These are phyloP conservation scores for Podospora bellae-mahoneyi DNA, from an alignment of 495 filamentous ascomycete species.

Conservation along the genomic window DNA sequence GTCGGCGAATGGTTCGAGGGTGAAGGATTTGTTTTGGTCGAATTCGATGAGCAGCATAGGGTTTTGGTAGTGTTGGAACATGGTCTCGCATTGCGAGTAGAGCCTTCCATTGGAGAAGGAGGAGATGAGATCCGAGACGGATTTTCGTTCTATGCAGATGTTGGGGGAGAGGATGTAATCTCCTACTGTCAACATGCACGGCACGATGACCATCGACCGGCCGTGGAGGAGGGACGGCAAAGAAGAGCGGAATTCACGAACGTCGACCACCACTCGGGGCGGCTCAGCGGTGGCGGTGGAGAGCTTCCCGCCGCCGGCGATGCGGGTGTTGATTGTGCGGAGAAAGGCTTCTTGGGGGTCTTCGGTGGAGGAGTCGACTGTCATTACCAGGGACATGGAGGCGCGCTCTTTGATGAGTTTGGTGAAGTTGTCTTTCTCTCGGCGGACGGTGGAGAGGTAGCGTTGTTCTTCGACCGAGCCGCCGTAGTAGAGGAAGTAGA, in stretches of 20 bases:
- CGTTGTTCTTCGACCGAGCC: constrained; percentile 95
- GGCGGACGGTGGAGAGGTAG: constrained; percentile 80
- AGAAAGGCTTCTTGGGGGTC: constrained; percentile 92
- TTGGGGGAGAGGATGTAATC: constrained; percentile 90
- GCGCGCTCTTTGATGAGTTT: constrained; percentile 89
- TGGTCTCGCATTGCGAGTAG: constrained; percentile 88
- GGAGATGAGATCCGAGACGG: constrained; percentile 81
- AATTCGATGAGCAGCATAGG: constrained; percentile 96
- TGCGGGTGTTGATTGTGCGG: constrained; percentile 92
- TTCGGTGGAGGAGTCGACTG: constrained; percentile 63
- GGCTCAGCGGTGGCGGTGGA: constrained; percentile 84
- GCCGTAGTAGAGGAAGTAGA: constrained; percentile 95
- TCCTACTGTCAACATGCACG: constrained; percentile 93
- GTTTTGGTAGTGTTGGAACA: constrained; percentile 87
- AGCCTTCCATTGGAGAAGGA: constrained; percentile 89
- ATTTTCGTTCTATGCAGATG: constrained; percentile 94
- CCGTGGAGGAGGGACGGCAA: constrained; percentile 90
- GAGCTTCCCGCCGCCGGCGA: constrained; percentile 80
- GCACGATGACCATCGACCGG: constrained; percentile 76
- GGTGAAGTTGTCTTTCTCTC: constrained; percentile 94
- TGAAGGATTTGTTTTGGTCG: constrained; percentile 95
- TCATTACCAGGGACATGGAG: constrained; percentile 83
- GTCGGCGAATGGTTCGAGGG: constrained; percentile 86
- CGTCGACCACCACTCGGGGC: constrained; percentile 91
- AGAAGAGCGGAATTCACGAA: constrained; percentile 91